Evolutionary conservation across 768 basidiomycete genomes (phyloP).

Genomic region (Piloderma croceum): DNA sequence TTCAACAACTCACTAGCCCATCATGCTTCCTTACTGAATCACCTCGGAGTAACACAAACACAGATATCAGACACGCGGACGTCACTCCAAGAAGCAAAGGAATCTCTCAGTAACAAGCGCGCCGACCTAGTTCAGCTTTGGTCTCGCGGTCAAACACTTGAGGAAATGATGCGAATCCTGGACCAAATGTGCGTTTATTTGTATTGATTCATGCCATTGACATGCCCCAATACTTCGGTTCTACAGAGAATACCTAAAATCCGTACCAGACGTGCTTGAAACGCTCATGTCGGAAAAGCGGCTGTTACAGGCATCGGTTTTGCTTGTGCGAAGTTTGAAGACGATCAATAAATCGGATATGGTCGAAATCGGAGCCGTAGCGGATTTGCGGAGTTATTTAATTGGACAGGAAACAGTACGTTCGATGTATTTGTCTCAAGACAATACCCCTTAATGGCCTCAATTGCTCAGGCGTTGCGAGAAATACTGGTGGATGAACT

Average conservation of each 20-base stretch:
- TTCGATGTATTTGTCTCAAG: slow-evolving; percentile 13
- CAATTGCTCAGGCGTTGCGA: slow-evolving; percentile 66
- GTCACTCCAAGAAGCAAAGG: slow-evolving; percentile 72
- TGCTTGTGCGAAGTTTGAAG: slow-evolving; percentile 85
- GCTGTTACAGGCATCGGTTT: slow-evolving; percentile 78
- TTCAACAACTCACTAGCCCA: slow-evolving; percentile 93
- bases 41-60: slow-evolving; percentile 66
- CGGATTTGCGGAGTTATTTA: slow-evolving; percentile 84
- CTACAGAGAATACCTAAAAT: slow-evolving; percentile 78
- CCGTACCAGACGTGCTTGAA: slow-evolving; percentile 88
- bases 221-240: slow-evolving; percentile 13
- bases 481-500: slow-evolving; percentile 95
- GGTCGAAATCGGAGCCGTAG: slow-evolving; percentile 90
- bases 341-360: slow-evolving; percentile 89
- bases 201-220: not conserved
- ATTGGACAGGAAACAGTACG: slow-evolving; percentile 79
- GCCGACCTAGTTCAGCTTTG: slow-evolving; percentile 88
- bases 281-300: slow-evolving; percentile 94
- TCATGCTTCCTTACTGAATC: slow-evolving; percentile 71
- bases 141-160: slow-evolving; percentile 82
- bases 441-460: slow-evolving; percentile 3
- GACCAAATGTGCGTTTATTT: slow-evolving; percentile 76
- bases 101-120: slow-evolving; percentile 71
- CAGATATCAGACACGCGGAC: slow-evolving; percentile 70
- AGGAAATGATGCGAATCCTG: slow-evolving; percentile 92